Base-by-base conservation (phyloP, 2,329 filamentous ascomycete species). In the Hypocreales sp. region DNA sequence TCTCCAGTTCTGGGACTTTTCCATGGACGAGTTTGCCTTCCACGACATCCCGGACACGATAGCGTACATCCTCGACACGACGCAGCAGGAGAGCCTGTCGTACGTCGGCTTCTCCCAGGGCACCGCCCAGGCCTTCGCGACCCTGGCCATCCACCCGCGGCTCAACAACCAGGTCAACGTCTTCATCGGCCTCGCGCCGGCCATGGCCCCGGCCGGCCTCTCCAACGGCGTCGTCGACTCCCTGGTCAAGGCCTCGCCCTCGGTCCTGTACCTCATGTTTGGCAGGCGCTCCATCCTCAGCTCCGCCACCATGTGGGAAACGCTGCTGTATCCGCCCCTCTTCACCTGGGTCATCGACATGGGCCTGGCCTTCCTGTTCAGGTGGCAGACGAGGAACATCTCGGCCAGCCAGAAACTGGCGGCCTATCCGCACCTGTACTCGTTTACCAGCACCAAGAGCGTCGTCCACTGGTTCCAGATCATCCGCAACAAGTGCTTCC, bases 401-500 rank as follows among this genome's bases (percentile, higher is more conserved):
- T 72, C 72, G 7, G 58, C 72, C 1, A 75, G 78, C 31, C 90
- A 98, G 52, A 98, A 98, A 47, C 69, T 98, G 12, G 90, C 90
- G 3, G 84, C 84, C 2, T 98, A 98, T 48, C 79, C 87, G 8
- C 90, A 98, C 56, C 60, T 98, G 0, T 98, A 93, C 58, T 94
- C 86, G 1, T 95, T 87, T 50, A 94, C 87, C 0, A 92, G 82
- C 48, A 93, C 84, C 31, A 98, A 98, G 55, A 86, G 78, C 13
- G 84, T 98, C 7, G 90, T 98, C 0, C 90, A 98, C 48, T 98
- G 90, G 90, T 98, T 98, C 50, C 90, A 98, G 48, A 94, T 98
- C 47, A 98, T 98, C 42, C 78, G 90, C 37, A 94, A 87, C 44
- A 81, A 83, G 42, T 84, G 74, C 15, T 95, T 98, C 51, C 90